phyloP scores from a whole-genome alignment of 345 rosid species.

The Fremontodendron californicum region DNA sequence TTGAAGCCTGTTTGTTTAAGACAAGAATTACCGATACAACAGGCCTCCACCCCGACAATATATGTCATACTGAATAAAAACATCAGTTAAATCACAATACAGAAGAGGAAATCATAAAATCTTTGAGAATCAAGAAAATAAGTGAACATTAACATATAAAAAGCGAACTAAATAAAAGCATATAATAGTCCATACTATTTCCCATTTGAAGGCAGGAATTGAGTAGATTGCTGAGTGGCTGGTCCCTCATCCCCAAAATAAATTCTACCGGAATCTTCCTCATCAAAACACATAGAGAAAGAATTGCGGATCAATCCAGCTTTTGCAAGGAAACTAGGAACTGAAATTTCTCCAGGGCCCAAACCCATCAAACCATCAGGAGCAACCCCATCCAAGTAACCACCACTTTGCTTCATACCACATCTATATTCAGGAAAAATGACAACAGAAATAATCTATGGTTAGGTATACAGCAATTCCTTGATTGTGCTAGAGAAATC shows the following conservation, averaged over 20 bases:
- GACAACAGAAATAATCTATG: conserved; percentile 1
- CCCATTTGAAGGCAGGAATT: conserved; percentile 51
- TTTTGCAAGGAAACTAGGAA: conserved; percentile 76
- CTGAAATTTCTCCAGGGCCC: conserved; percentile 72
- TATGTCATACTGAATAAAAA: conserved; percentile 48
- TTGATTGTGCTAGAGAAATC: background rate
- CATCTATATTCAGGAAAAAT: conserved; percentile 48
- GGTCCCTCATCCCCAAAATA: conserved; percentile 84
- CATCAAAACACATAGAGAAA: conserved; percentile 80
- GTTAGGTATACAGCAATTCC: background rate
- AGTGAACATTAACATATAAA: background rate
- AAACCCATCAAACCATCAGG: conserved; percentile 94
- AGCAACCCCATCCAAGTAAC: conserved; percentile 66
- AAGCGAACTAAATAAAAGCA: conserved; percentile 2
- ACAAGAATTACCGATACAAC: conserved; percentile 71
- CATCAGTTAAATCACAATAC: conserved; percentile 7
- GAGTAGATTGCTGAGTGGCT: conserved; percentile 58
- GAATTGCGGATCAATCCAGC: conserved; percentile 71
- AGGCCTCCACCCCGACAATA: conserved; percentile 67
- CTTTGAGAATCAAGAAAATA: background rate
- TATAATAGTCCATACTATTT: conserved; percentile 47
- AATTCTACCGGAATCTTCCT: conserved; percentile 76
- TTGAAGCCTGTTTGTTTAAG: conserved; percentile 52
- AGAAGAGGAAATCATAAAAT: conserved; percentile 4
- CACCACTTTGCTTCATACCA: conserved; percentile 90